phyloP scores from a whole-genome alignment of 2,329 filamentous ascomycete genomes.

The Elsinoe ampelina region DNA sequence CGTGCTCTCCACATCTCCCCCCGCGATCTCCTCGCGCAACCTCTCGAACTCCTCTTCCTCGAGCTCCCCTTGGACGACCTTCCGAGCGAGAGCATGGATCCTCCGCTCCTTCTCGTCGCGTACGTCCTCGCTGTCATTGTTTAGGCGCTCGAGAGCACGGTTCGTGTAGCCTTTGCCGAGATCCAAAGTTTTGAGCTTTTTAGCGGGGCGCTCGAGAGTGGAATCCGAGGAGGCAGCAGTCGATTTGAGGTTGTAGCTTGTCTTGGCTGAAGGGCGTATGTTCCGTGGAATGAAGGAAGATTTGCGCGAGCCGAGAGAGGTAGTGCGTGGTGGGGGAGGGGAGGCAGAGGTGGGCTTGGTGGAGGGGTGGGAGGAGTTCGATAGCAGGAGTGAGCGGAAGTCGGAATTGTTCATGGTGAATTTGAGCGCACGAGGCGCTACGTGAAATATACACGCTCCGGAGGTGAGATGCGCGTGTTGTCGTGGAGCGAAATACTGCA shows the following conservation, averaged over 20 bases:
- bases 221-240: slow-evolving; percentile 76
- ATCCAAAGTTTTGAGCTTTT: slow-evolving; percentile 70
- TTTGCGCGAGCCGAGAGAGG: slow-evolving; percentile 25
- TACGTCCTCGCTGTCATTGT: slow-evolving; percentile 37
- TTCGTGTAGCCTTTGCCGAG: slow-evolving; percentile 76
- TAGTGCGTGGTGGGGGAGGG: slow-evolving; percentile 32
- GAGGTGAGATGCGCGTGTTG: too few relatives aligned
- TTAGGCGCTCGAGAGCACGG: slow-evolving; percentile 56
- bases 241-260: slow-evolving; percentile 44
- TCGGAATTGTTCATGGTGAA: slow-evolving; percentile 83
- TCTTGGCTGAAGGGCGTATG: slow-evolving; percentile 37
- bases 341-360: slow-evolving; percentile 20
- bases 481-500: too few relatives aligned
- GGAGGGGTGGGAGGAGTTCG: slow-evolving; percentile 43
- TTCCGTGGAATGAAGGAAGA: slow-evolving; percentile 59
- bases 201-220: slow-evolving; percentile 52
- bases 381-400: slow-evolving; percentile 65
- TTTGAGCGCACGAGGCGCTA: background rate
- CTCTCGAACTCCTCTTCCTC: slow-evolving; percentile 69
- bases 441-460: background rate
- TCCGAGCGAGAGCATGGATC: slow-evolving; percentile 70
- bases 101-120: slow-evolving; percentile 50
- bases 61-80: slow-evolving; percentile 75
- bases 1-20: slow-evolving; percentile 69
- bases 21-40: slow-evolving; percentile 64